phyloP scores from a whole-genome alignment of 768 basidiomycete species.

The Mrakia frigida region DNA sequence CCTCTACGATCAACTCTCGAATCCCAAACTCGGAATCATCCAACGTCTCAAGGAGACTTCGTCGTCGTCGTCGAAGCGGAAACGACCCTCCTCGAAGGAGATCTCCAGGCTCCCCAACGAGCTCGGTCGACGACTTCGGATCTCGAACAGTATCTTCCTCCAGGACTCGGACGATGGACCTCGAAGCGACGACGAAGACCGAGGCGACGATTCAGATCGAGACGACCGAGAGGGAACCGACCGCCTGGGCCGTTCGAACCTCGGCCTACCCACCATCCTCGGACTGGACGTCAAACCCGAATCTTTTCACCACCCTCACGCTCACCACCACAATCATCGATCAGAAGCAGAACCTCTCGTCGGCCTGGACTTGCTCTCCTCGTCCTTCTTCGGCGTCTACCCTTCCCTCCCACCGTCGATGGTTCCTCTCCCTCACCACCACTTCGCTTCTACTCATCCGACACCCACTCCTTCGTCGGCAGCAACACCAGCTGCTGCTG shows the following conservation, averaged over 20 bases:
- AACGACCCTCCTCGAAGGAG: neutral
- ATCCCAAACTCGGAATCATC: conserved; percentile 25
- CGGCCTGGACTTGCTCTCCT: neutral
- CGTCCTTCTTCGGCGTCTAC: neutral
- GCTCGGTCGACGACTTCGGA: neutral
- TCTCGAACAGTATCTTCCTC: conserved; percentile 8
- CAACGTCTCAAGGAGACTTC: conserved; percentile 9
- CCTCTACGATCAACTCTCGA: conserved; percentile 15
- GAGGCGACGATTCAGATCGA: neutral
- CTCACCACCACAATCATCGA: neutral
- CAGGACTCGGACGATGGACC: neutral
- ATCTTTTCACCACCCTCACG: neutral
- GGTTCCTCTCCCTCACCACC: neutral
- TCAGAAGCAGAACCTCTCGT: neutral
- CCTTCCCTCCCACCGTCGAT: neutral
- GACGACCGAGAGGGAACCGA: neutral
- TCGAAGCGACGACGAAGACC: neutral
- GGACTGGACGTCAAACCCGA: neutral
- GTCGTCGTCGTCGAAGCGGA: neutral
- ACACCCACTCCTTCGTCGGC: conserved; percentile 44
- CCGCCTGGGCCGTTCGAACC: neutral
- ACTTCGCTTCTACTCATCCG: neutral
- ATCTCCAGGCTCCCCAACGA: neutral
- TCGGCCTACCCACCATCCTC: neutral
- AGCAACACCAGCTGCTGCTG: conserved; percentile 47